Conservation (phyloP, 192 early-diverging fungal species). For the Dispira parvispora region DNA sequence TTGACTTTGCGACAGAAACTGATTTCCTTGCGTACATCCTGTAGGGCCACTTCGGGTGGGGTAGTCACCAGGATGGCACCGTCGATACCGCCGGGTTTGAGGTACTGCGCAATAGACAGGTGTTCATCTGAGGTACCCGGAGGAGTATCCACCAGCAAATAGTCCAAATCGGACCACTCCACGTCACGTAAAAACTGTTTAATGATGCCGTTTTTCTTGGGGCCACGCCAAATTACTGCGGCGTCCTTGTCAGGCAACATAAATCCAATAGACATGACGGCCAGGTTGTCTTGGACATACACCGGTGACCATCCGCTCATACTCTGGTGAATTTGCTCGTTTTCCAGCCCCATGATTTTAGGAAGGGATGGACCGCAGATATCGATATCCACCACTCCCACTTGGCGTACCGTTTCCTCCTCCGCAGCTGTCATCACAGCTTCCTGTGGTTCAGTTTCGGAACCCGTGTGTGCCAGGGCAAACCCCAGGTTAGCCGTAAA, state of each 20-base stretch:
- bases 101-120: slow-evolving; percentile 62
- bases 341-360: slow-evolving; percentile 73
- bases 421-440: slow-evolving; percentile 18
- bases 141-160: slow-evolving; percentile 87
- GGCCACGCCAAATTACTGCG: slow-evolving; percentile 90
- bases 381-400: slow-evolving; percentile 92
- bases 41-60: slow-evolving; percentile 73
- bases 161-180: slow-evolving; percentile 83
- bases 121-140: slow-evolving; percentile 98
- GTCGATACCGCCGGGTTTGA: slow-evolving; percentile 58
- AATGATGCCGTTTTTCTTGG: slow-evolving; percentile 82
- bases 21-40: slow-evolving; percentile 93
- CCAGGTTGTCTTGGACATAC: slow-evolving; percentile 60
- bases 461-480: slow-evolving; percentile 36
- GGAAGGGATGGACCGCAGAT: slow-evolving; percentile 93
- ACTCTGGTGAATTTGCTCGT: slow-evolving; percentile 67
- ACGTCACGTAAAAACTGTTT: slow-evolving; percentile 96
- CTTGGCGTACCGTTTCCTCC: slow-evolving; percentile 13
- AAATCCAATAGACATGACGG: slow-evolving; percentile 88
- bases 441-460: slow-evolving; percentile 16
- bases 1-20: slow-evolving; percentile 83
- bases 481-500: slow-evolving; percentile 79
- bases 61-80: slow-evolving; percentile 89
- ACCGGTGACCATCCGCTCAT: slow-evolving; percentile 68
- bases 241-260: slow-evolving; percentile 74